These are phyloP conservation scores for Pseudogymnoascus sp. DNA, from an alignment of 2,329 filamentous ascomycete species.

Conservation along the genomic window DNA sequence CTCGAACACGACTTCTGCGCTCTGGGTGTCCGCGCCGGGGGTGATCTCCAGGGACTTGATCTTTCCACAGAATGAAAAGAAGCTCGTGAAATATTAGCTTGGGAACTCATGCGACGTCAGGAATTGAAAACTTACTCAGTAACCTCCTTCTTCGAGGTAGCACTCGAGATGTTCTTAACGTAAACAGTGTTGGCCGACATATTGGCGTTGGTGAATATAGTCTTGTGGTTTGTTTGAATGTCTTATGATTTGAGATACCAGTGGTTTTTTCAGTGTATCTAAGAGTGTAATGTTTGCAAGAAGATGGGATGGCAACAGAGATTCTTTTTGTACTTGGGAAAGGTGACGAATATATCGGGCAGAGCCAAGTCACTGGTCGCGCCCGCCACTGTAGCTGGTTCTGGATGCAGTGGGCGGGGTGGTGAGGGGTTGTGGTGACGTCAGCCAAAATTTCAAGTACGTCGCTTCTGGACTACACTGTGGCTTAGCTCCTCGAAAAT, in stretches of 20 bases:
- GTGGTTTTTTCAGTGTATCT: not conserved
- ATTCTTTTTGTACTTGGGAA: not conserved
- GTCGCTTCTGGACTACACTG: not conserved
- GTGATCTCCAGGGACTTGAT: conserved; percentile 77
- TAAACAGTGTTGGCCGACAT: conserved; percentile 52
- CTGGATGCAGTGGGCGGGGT: not conserved
- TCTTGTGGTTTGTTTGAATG: not conserved
- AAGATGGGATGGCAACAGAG: not conserved
- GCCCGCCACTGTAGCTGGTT: conserved; percentile 1
- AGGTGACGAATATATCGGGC: conserved; percentile 6
- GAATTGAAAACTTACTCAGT: conserved; percentile 52
- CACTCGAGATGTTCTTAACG: conserved; percentile 78
- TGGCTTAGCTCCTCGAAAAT: not conserved
- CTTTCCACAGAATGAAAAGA: conserved; percentile 61
- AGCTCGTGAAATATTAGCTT: conserved; percentile 2
- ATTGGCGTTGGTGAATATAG: not conserved
- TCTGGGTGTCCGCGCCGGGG: conserved; percentile 60
- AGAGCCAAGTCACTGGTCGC: not conserved
- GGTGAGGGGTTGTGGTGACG: conserved; percentile 1
- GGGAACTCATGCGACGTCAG: not conserved
- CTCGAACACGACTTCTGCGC: conserved; percentile 90
- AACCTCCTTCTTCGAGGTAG: conserved; percentile 85
- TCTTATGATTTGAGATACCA: not conserved
- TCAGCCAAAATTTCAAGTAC: not conserved
- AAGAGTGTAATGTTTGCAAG: not conserved